phyloP scores from a whole-genome alignment of 495 filamentous ascomycete genomes.

The Cercophora sp. region DNA sequence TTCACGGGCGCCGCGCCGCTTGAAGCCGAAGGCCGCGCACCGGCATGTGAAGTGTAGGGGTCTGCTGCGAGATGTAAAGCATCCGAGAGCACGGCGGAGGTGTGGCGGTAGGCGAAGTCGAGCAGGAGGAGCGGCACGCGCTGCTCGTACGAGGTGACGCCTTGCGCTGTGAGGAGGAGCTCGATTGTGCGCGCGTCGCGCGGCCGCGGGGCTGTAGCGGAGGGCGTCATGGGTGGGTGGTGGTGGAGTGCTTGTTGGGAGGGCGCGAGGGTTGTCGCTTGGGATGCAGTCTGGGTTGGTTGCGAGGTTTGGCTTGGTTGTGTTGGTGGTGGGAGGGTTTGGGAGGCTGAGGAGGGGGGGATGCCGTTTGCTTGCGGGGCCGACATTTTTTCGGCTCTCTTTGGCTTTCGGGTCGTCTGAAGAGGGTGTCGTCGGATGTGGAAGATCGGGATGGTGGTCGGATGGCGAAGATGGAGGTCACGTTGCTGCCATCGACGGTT shows the following conservation, averaged over 20 bases:
- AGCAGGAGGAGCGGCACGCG: conserved; percentile 91
- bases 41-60: conserved; percentile 54
- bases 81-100: conserved; percentile 60
- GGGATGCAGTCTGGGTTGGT: conserved; percentile 13
- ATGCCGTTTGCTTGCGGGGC: conserved; percentile 40
- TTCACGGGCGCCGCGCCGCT: conserved; percentile 44
- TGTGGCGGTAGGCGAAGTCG: conserved; percentile 91
- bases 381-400: no score
- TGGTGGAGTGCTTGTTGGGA: conserved; percentile 26
- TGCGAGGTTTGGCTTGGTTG: no score
- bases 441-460: no score
- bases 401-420: no score
- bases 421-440: no score
- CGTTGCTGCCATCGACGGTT: no score
- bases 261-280: conserved; percentile 23
- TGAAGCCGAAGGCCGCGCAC: conserved; percentile 42
- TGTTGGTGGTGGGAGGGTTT: no score
- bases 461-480: no score
- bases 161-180: conserved; percentile 80
- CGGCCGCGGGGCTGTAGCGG: conserved; percentile 67
- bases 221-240: conserved; percentile 26
- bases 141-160: conserved; percentile 86
- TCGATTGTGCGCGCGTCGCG: conserved; percentile 90
- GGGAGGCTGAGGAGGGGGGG: conserved; percentile 30
- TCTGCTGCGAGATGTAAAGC: conserved; percentile 60